Conservation (phyloP, 2,329 filamentous ascomycete genomes). For the Apiospora pterosperma region DNA sequence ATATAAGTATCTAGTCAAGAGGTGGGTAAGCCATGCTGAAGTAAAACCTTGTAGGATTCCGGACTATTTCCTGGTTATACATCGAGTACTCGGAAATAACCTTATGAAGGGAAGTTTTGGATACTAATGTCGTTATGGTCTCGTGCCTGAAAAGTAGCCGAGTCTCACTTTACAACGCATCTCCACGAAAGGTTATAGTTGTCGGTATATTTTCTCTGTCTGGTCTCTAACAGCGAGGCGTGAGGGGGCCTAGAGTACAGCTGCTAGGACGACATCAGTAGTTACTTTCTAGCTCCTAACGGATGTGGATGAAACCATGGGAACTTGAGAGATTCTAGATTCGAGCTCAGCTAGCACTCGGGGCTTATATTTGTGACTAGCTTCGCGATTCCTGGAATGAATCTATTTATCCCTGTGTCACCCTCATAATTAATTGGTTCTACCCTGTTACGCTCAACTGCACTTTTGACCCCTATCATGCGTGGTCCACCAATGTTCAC, state of each 20-base stretch:
- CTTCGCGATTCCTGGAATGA: too few relatives aligned
- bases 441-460: background rate
- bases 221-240: too few relatives aligned
- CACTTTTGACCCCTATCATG: background rate
- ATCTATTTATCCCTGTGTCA: background rate
- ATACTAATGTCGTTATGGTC: background rate
- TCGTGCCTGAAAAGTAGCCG: background rate
- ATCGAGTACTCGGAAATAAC: background rate
- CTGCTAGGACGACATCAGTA: background rate
- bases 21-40: background rate
- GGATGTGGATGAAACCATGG: too few relatives aligned
- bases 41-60: background rate
- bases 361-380: background rate
- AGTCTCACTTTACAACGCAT: background rate
- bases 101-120: background rate
- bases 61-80: background rate
- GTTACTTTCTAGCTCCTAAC: background rate
- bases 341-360: background rate
- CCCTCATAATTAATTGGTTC: background rate
- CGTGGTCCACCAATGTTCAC: background rate
- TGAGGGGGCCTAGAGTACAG: background rate
- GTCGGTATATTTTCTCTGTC: too few relatives aligned
- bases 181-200: background rate
- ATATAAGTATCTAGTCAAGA: background rate
- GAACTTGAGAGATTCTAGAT: background rate